Evolutionary conservation across 352 stramenopile species (phyloP), one percentile per base, ranked within the genome.

Genomic region (Phytophthora chlamydospora): DNA sequence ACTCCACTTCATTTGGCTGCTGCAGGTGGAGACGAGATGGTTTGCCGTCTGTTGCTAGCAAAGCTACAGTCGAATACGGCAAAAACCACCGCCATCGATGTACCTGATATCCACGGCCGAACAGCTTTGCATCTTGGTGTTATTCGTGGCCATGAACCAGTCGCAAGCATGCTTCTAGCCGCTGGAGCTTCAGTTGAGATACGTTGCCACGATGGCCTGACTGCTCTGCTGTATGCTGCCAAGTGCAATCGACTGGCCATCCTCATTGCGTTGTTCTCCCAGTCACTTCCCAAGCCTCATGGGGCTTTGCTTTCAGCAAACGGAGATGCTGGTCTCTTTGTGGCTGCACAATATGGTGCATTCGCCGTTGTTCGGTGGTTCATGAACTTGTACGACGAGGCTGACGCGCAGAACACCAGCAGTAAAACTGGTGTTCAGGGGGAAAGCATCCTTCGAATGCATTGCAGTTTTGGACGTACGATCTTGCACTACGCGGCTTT

Each of bases 311-410:
- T 68, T 8, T 54, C 67, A 2, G 6, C 45, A 36, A 51, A 48
- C 6, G 66, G 73, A 36, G 80, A 90, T 49, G 61, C 71, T 39
- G 80, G 54, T 0, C 47, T 83, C 6, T 88, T 90, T 58, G 51
- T 84, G 24, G 78, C 80, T 42, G 78, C 78, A 16, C 61, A 52
- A 0, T 47, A 70, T 49, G 66, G 62, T 4, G 52, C 66, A 35
- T 88, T 87, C 21, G 48, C 67, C 41, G 70, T 85, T 41, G 72
- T 90, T 38, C 71, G 76, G 21, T 90, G 80, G 78, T 69, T 88
- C 14, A 46, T 66, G 33, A 76, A 58, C 19, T 46, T 82, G 5
- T 71, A 62, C 27, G 39, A 77, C 13, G 59, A 62, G 2, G 27
- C 27, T 21, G 8, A 42, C 16, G 21, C 14, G 16, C 24, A 19